Base-by-base conservation (phyloP, 2,329 filamentous ascomycete species). In the Fusarium nurragi region DNA sequence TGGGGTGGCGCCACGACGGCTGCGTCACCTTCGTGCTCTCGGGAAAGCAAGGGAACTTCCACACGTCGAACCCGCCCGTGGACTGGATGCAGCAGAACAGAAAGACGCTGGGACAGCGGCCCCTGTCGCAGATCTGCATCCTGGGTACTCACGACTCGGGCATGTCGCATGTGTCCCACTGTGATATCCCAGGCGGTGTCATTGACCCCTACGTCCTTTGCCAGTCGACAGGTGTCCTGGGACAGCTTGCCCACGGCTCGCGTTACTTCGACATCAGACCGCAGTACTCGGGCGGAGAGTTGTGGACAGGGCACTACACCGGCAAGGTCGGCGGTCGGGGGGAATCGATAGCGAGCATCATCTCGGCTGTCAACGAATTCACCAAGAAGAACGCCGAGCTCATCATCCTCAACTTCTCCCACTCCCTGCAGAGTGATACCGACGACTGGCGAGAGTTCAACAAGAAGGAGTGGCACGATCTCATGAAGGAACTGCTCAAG, bases 81-180 rank as follows among this genome's bases (percentile, higher is more conserved):
- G 56, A 60, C 1, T 60, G 56, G 56, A 60, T 60, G 56, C 56
- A 60, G 19, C 36, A 60, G 16, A 60, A 43, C 12, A 30, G 39
- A 12, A 19, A 22, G 0, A 60, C 23, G 2, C 12, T 60, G 1
- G 56, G 56, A 0, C 46, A 60, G 4, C 54, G 46, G 0, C 39
- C 54, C 0, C 16, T 60, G 14, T 60, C 56, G 19, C 55, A 60
- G 12, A 45, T 60, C 4, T 60, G 56, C 4, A 12, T 60, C 25
- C 0, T 60, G 0, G 56, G 56, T 1, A 60, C 56, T 0, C 56
- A 60, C 6, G 54, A 60, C 21, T 60, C 56, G 3, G 56, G 39
- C 6, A 60, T 60, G 56, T 60, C 54, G 1, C 43, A 30, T 18
- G 21, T 58, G 1, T 45, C 45, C 1, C 56, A 60, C 9, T 60